Percentiles rank a stretch among this genome's conserved stretches.
Evolutionary conservation across 148 eudicot species (phyloP).

Genomic region (Fagopyrum homotropicum): DNA sequence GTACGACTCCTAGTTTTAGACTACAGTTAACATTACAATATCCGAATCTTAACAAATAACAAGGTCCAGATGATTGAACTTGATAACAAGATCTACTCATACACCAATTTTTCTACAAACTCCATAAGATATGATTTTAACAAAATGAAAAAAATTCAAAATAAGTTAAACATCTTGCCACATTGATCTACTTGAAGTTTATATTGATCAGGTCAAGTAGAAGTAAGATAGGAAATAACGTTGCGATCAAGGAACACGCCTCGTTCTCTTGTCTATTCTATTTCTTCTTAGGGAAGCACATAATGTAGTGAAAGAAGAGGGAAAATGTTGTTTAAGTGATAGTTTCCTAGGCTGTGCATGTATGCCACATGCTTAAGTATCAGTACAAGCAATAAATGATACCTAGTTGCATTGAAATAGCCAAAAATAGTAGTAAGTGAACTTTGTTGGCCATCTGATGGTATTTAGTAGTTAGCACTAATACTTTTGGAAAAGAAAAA

Average conservation of each 20-base stretch:
- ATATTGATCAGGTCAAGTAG: no score
- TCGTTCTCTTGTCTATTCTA: background rate
- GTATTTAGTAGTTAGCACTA: background rate
- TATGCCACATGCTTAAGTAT: background rate
- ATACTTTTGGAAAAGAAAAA: background rate
- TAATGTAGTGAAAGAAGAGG: background rate
- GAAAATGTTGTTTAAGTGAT: background rate
- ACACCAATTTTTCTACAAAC: background rate
- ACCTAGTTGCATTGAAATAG: background rate
- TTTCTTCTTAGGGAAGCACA: background rate
- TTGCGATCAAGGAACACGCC: no score
- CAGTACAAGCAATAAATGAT: background rate
- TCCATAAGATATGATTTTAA: background rate
- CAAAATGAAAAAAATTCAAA: background rate
- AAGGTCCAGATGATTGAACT: background rate
- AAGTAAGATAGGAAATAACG: no score
- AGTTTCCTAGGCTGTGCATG: background rate
- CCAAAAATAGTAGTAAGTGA: background rate
- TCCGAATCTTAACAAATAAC: background rate
- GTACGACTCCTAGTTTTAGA: background rate
- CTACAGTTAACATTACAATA: background rate
- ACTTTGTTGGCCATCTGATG: background rate
- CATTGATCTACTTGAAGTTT: no score
- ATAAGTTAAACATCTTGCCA: no score
- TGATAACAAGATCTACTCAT: background rate